phyloP scores from a whole-genome alignment of 495 filamentous ascomycete genomes.

The Xylaria intraflava region DNA sequence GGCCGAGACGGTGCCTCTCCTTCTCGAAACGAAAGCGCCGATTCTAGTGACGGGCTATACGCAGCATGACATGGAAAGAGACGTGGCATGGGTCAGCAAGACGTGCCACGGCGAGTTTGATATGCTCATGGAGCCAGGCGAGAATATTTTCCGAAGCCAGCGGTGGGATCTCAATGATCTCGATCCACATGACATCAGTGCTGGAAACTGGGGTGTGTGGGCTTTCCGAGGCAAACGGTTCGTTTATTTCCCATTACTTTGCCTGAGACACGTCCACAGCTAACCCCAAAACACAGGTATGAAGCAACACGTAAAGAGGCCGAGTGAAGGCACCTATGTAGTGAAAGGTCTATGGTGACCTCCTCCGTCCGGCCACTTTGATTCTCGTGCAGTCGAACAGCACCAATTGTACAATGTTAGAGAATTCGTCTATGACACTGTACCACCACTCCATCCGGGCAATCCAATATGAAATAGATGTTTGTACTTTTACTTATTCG shows the following conservation, averaged over 20 bases:
- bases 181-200: slow-evolving; percentile 89
- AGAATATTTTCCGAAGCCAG: slow-evolving; percentile 90
- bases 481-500: too few relatives aligned
- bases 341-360: neutral
- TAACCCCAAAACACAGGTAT: slow-evolving; percentile 38
- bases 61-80: slow-evolving; percentile 85
- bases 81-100: slow-evolving; percentile 81
- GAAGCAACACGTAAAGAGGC: slow-evolving; percentile 54
- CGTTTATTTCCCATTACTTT: slow-evolving; percentile 24
- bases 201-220: slow-evolving; percentile 96
- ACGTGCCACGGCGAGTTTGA: slow-evolving; percentile 85
- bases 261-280: neutral
- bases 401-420: neutral
- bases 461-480: neutral
- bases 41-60: slow-evolving; percentile 94
- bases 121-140: slow-evolving; percentile 80
- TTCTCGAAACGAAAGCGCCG: slow-evolving; percentile 91
- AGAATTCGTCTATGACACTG: neutral
- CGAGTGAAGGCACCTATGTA: slow-evolving; percentile 7
- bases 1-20: slow-evolving; percentile 77
- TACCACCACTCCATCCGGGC: neutral
- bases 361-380: neutral
- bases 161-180: slow-evolving; percentile 96
- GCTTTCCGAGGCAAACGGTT: slow-evolving; percentile 96
- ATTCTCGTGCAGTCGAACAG: neutral